Percentiles rank a stretch among this genome's conserved stretches.
Conservation (phyloP, 2,329 filamentous ascomycete genomes). For the Cladophialophora chaetospira region DNA sequence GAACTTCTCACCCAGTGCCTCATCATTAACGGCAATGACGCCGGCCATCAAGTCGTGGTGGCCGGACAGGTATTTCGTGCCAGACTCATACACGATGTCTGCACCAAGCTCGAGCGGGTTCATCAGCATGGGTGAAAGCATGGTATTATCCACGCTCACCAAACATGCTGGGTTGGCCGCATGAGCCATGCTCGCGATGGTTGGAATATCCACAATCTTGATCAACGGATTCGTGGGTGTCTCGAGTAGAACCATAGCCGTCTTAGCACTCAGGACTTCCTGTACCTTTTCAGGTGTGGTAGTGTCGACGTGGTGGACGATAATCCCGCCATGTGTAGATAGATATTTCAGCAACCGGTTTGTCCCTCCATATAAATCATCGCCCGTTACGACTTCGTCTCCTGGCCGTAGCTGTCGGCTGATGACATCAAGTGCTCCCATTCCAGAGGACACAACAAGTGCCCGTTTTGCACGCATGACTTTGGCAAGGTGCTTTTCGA, state of each 20-base stretch:
- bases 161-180: slow-evolving; percentile 75
- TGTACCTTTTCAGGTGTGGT: slow-evolving; percentile 73
- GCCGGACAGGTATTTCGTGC: slow-evolving; percentile 95
- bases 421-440: slow-evolving; percentile 97
- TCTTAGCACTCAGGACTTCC: slow-evolving; percentile 72
- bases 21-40: slow-evolving; percentile 87
- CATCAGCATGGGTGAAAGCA: slow-evolving; percentile 92
- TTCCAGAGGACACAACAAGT: slow-evolving; percentile 91
- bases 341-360: slow-evolving; percentile 92
- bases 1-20: slow-evolving; percentile 78
- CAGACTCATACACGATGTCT: slow-evolving; percentile 95
- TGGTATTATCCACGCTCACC: slow-evolving; percentile 96
- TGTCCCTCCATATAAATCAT: slow-evolving; percentile 94
- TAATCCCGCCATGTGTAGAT: slow-evolving; percentile 82
- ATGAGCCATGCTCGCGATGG: slow-evolving; percentile 76
- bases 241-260: slow-evolving; percentile 92
- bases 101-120: slow-evolving; percentile 94
- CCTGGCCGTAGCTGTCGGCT: slow-evolving; percentile 86
- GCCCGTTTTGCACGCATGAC: slow-evolving; percentile 95
- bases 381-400: slow-evolving; percentile 95
- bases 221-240: slow-evolving; percentile 97
- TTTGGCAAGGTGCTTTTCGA: slow-evolving; percentile 96
- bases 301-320: slow-evolving; percentile 95
- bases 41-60: slow-evolving; percentile 99
- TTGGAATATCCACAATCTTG: slow-evolving; percentile 90